Evolutionary conservation across 2,329 filamentous ascomycete genomes (phyloP).

Genomic region (Claviceps citrina): DNA sequence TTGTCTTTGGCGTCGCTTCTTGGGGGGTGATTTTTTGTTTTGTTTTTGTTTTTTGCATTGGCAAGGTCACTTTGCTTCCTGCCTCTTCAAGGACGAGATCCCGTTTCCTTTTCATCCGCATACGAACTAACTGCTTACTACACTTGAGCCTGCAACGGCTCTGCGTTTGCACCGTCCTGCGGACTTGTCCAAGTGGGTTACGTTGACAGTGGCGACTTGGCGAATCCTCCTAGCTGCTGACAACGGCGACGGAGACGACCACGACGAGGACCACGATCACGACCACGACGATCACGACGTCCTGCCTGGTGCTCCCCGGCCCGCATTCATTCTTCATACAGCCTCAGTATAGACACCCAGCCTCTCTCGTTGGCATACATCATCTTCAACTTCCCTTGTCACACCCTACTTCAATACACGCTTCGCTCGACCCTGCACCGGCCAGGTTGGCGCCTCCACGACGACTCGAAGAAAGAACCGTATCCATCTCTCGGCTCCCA

Average conservation of each 20-base stretch:
- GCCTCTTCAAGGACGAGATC: not conserved
- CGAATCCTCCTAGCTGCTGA: slow-evolving; percentile 9
- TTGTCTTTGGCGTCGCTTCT: not conserved
- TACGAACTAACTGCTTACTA: too few relatives aligned
- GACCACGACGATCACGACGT: too few relatives aligned
- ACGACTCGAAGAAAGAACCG: not conserved
- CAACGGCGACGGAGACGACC: too few relatives aligned
- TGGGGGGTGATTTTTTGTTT: not conserved
- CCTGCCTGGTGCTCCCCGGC: too few relatives aligned
- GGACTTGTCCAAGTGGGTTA: not conserved
- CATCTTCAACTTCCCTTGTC: not conserved
- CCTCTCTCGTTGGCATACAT: not conserved
- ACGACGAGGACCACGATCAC: slow-evolving; percentile 3
- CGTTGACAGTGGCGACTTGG: slow-evolving; percentile 5
- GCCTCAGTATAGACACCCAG: too few relatives aligned
- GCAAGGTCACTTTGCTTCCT: not conserved
- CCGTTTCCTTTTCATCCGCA: not conserved
- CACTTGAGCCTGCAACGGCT: too few relatives aligned
- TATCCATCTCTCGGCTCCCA: not conserved
- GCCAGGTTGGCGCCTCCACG: not conserved
- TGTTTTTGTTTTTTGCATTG: not conserved
- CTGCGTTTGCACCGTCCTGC: not conserved
- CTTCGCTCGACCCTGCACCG: not conserved
- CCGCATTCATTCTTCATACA: too few relatives aligned
- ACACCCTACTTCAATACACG: not conserved